Percentiles rank a stretch among this genome's conserved stretches.
Conservation (phyloP, 441 rosid species). For the Adansonia gregorii region DNA sequence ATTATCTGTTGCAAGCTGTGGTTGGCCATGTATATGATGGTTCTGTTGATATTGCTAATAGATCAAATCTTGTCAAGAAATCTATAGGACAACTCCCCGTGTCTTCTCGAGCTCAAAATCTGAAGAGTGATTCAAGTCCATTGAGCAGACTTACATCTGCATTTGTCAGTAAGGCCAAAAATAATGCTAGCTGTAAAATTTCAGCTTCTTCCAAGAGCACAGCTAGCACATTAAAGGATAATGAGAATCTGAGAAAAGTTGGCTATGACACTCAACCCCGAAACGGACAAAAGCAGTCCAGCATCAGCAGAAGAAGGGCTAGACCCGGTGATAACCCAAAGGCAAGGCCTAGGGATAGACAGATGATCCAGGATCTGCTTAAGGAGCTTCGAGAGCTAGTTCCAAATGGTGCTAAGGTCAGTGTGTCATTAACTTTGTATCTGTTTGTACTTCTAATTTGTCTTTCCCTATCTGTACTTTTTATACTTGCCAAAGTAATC, state of each 20-base stretch:
- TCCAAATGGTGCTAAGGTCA: conserved; percentile 63
- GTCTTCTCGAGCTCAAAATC: conserved; percentile 30
- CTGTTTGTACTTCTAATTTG: neutral
- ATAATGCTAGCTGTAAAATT: conserved; percentile 23
- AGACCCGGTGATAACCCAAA: conserved; percentile 48
- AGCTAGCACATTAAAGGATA: conserved; percentile 31
- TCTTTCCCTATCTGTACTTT: neutral
- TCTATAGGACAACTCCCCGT: conserved; percentile 22
- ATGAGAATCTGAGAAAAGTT: conserved; percentile 27
- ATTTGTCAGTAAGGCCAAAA: conserved; percentile 4
- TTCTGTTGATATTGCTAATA: conserved; percentile 26
- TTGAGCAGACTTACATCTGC: conserved; percentile 30
- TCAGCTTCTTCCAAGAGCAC: conserved; percentile 35
- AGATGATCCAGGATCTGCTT: conserved; percentile 70
- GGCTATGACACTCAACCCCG: conserved; percentile 1
- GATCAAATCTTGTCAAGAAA: conserved; percentile 24
- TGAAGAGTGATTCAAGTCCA: conserved; percentile 27
- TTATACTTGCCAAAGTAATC: neutral
- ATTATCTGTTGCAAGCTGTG: conserved; percentile 51
- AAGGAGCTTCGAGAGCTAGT: conserved; percentile 67
- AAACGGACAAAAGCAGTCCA: conserved; percentile 39
- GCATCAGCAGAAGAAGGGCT: conserved; percentile 44
- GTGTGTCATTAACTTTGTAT: conserved; percentile 19
- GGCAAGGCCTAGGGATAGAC: conserved; percentile 74
- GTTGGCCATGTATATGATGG: conserved; percentile 31